Conservation (phyloP, 208 protist genomes). For the Crithidia thermophila region DNA sequence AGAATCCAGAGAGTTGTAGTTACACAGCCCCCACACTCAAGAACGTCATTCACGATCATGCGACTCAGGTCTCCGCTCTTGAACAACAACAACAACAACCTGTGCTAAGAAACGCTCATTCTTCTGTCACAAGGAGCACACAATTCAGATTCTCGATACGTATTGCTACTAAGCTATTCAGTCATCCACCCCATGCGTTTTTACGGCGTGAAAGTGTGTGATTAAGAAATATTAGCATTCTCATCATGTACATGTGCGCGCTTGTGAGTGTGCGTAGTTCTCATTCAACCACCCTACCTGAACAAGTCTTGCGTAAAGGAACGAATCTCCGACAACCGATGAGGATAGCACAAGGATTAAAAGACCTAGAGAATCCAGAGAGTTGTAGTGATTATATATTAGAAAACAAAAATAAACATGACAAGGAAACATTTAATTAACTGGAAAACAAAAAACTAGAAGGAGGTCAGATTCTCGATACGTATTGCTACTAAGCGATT, state of each 20-base stretch:
- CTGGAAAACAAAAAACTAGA: not conserved
- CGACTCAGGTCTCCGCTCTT: no score
- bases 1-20: conserved; percentile 57
- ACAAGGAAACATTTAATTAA: not conserved
- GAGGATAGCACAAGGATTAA: conserved; percentile 37
- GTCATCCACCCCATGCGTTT: not conserved
- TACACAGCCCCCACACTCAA: not conserved
- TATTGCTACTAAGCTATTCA: conserved; percentile 43
- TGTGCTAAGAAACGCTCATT: not conserved
- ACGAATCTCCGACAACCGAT: conserved; percentile 51
- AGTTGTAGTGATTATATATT: conserved; percentile 31
- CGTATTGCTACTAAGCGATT: conserved; percentile 47
- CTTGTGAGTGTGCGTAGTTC: no score
- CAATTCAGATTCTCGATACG: conserved; percentile 57
- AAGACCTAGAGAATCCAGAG: conserved; percentile 39
- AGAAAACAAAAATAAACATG: not conserved
- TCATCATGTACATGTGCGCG: no score
- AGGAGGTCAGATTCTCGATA: conserved; percentile 56
- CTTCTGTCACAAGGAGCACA: not conserved
- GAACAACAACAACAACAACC: no score
- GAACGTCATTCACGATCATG: no score
- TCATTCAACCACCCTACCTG: no score
- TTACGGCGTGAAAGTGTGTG: not conserved
- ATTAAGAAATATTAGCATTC: conserved; percentile 1
- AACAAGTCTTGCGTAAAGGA: no score